These are phyloP conservation scores for Sporodiniella umbellata DNA, from an alignment of 371 early-diverging fungal genomes.

Conservation along the genomic window DNA sequence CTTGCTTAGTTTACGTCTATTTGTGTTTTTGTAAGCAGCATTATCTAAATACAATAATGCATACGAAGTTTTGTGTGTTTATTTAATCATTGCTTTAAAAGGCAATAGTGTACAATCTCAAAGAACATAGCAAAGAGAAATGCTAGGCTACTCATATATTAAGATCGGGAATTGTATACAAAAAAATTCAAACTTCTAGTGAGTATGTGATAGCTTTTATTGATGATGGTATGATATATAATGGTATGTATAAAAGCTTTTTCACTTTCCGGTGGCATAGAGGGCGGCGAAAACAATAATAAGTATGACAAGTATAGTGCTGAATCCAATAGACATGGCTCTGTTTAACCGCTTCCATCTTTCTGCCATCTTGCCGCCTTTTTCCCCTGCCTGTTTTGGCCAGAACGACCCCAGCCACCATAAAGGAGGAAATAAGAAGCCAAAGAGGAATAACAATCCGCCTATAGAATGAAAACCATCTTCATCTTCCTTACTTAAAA, in stretches of 20 bases:
- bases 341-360: slow-evolving; percentile 42
- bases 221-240: neutral
- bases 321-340: slow-evolving; percentile 44
- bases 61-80: no score
- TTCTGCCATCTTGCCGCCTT: slow-evolving; percentile 41
- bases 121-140: no score
- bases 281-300: slow-evolving; percentile 28
- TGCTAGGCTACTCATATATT: no score
- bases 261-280: slow-evolving; percentile 3
- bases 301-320: slow-evolving; percentile 30
- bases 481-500: slow-evolving; percentile 18
- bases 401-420: slow-evolving; percentile 47
- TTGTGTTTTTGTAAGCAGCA: no score
- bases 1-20: no score
- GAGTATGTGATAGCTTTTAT: no score
- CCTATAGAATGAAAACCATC: slow-evolving; percentile 35
- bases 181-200: no score
- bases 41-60: no score
- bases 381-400: slow-evolving; percentile 27
- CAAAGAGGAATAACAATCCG: slow-evolving; percentile 37
- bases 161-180: no score
- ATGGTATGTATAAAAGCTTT: neutral
- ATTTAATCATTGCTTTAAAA: no score
- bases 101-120: no score
- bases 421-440: slow-evolving; percentile 38